These are phyloP conservation scores for Helotiales sp. DNA, from an alignment of 2,329 filamentous ascomycete species.

Conservation along the genomic window DNA sequence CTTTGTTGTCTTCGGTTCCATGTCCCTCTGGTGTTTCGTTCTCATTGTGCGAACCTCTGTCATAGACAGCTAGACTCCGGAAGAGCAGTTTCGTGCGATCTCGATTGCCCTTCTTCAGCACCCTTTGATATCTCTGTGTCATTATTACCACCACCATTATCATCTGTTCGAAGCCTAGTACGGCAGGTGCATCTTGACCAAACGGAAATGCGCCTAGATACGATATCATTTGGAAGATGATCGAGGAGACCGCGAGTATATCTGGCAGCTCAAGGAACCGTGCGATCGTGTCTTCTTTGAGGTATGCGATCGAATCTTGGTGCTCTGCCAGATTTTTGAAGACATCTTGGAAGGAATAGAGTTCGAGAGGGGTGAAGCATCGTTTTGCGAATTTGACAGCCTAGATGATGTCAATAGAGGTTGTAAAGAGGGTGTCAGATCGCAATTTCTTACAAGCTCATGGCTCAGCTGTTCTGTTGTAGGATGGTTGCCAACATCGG, in stretches of 20 bases:
- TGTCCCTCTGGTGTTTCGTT: constrained; percentile 21
- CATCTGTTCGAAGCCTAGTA: constrained; percentile 68
- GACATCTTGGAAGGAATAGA: constrained; percentile 73
- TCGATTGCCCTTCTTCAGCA: constrained; percentile 57
- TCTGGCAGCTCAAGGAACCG: constrained; percentile 75
- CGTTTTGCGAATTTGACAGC: constrained; percentile 65
- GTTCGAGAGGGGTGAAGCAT: constrained; percentile 70
- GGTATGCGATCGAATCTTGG: constrained; percentile 60
- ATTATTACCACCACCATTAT: constrained; percentile 72
- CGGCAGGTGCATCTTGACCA: constrained; percentile 66
- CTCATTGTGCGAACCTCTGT: constrained; percentile 45
- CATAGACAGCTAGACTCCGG: constrained; percentile 70
- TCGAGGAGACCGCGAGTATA: constrained; percentile 63
- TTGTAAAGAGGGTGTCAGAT: constrained; percentile 3
- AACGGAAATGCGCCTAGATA: constrained; percentile 76
- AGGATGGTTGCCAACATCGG: constrained; percentile 23
- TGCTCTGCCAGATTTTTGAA: constrained; percentile 69
- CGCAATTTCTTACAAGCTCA: constrained; percentile 35
- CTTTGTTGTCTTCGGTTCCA: constrained; percentile 38
- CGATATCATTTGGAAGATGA: constrained; percentile 71
- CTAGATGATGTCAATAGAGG: constrained; percentile 38
- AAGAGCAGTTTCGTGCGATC: constrained; percentile 67
- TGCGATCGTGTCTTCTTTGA: constrained; percentile 69
- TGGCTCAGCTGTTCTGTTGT: constrained; percentile 35
- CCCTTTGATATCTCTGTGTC: constrained; percentile 66